Evolutionary conservation across 2,329 filamentous ascomycete species (phyloP).

Genomic region (Trematosphaeria pertusa): DNA sequence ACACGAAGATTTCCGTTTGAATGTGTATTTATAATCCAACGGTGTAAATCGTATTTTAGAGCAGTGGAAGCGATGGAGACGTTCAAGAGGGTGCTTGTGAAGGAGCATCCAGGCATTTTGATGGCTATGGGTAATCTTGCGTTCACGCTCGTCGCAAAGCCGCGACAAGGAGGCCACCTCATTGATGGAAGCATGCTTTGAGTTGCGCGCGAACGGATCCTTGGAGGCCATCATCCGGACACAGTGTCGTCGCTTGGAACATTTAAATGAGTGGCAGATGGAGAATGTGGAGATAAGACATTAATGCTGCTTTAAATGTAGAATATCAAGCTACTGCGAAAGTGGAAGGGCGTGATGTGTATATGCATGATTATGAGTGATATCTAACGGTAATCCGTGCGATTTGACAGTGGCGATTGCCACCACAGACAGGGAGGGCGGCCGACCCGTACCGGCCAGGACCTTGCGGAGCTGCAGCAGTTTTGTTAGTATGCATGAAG

Average conservation of each 20-base stretch:
- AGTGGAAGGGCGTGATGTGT: slow-evolving; percentile 1
- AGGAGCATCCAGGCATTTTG: not conserved
- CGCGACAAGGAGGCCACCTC: slow-evolving; percentile 7
- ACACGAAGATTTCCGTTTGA: too few relatives aligned
- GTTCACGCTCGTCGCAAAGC: slow-evolving; percentile 9
- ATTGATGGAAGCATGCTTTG: slow-evolving; percentile 15
- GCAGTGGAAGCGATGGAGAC: not conserved
- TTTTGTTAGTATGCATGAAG: too few relatives aligned
- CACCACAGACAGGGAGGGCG: slow-evolving; percentile 2
- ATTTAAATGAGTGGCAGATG: slow-evolving; percentile 13
- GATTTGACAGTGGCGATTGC: slow-evolving; percentile 5
- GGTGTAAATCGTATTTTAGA: too few relatives aligned
- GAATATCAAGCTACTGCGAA: slow-evolving; percentile 6
- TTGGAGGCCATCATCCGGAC: slow-evolving; percentile 13
- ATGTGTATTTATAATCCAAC: too few relatives aligned
- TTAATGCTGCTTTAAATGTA: slow-evolving; percentile 8
- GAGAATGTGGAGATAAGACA: slow-evolving; percentile 8
- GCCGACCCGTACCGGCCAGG: slow-evolving; percentile 2
- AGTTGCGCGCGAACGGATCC: slow-evolving; percentile 9
- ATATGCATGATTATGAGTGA: slow-evolving; percentile 4
- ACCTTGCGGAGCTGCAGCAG: too few relatives aligned
- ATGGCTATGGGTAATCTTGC: slow-evolving; percentile 6
- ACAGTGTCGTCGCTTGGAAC: slow-evolving; percentile 13
- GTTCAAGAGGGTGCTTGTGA: not conserved
- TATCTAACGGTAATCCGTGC: slow-evolving; percentile 1